Evolutionary conservation across 2,329 filamentous ascomycete species (phyloP), one percentile per base, ranked within the genome.

Genomic region (Apiospora phragmitis): DNA sequence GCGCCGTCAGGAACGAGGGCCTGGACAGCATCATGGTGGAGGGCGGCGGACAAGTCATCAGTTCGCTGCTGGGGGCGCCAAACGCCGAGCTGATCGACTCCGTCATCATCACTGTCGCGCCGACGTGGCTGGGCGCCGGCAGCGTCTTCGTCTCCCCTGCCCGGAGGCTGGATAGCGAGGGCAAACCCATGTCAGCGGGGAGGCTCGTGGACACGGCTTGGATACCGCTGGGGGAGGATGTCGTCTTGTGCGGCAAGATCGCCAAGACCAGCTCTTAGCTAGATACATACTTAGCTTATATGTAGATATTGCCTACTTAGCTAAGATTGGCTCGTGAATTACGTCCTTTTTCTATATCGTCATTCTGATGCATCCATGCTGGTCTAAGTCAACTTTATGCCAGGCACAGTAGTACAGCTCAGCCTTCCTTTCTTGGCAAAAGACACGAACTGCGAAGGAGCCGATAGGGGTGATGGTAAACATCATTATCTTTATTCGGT

Each of bases 1-100:
- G 81, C 24, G 83, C 84, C 4, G 80, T 97, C n/a, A 74, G 76
- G 43, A 79, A 78, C 0, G 85, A 92, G 75, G 90, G 90, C 1
- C 83, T 97, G 62, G 81, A 82, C 68, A 97, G 94, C 78, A 85
- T 98, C 71, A 98, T 98, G 95, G 87, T 98, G 67, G 95, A 98
- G 80, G 95, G 95, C 0, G 95, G 95, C 14, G 95, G 89, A 0
- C 85, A 86, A 14, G 90, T 98, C 43, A 94, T 98, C 78, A 97
- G 96, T 78, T 89, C 92, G 47, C 82, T 98, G 24, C 85, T 98
- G n/a, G 85, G 87, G 49, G 85, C 88, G 2, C 83, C 84, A 38
- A 89, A 90, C 76, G 84, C 89, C 21, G 76, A 79, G n/a, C 83
- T 94, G 11, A 85, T 97, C 55, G 88, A 94, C 77, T 92, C 92